Evolutionary conservation across 2,329 filamentous ascomycete species (phyloP).

Genomic region (Sarocladiaceae sp.): DNA sequence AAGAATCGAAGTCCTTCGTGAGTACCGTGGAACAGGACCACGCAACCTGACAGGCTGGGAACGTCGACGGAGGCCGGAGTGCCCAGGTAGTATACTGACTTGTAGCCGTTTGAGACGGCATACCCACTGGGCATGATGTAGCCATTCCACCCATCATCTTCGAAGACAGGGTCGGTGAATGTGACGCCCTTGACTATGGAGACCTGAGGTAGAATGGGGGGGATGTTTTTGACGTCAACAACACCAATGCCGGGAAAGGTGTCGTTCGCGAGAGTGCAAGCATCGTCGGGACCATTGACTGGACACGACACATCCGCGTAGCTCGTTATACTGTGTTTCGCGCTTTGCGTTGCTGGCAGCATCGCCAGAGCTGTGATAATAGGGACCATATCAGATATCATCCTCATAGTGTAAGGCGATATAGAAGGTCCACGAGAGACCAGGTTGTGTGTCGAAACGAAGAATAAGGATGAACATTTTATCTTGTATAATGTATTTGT

Average conservation of each 20-base stretch:
- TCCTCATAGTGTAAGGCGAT: too few relatives aligned
- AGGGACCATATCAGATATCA: too few relatives aligned
- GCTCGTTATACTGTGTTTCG: too few relatives aligned
- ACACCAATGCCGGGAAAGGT: background rate
- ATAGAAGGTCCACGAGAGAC: too few relatives aligned
- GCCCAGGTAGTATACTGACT: background rate
- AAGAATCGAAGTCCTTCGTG: background rate
- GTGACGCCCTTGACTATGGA: background rate
- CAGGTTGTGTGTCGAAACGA: too few relatives aligned
- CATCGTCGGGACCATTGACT: background rate
- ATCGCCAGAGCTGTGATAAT: constrained; percentile 12
- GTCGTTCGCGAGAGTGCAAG: background rate
- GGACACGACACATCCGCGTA: background rate
- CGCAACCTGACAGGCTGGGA: background rate
- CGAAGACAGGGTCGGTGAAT: background rate
- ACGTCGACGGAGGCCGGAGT: background rate
- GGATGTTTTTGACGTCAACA: background rate
- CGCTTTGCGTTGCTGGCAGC: too few relatives aligned
- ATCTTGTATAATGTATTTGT: too few relatives aligned
- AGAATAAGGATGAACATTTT: too few relatives aligned
- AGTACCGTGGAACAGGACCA: background rate
- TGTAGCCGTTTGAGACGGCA: background rate
- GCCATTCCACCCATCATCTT: background rate
- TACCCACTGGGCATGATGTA: background rate
- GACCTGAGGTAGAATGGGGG: background rate